A percentile compares a stretch with the other conserved stretches of the same genome.
These are phyloP conservation scores for Tothia fuscella DNA, from an alignment of 2,329 filamentous ascomycete genomes.

Conservation along the genomic window DNA sequence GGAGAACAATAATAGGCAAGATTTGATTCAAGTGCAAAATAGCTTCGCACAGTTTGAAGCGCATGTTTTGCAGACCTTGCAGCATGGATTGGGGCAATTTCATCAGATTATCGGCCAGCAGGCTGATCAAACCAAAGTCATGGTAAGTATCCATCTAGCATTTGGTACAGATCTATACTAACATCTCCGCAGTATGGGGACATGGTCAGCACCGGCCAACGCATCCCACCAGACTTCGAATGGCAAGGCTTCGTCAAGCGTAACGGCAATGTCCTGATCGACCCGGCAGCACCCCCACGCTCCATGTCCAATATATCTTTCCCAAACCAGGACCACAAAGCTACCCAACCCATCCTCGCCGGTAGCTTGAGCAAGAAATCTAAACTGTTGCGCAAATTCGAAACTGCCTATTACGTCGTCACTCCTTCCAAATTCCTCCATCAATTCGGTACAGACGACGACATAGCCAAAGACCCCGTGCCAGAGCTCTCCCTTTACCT, in stretches of 20 bases:
- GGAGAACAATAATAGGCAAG: constrained; percentile 92
- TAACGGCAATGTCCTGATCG: constrained; percentile 59
- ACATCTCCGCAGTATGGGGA: constrained; percentile 49
- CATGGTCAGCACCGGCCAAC: constrained; percentile 65
- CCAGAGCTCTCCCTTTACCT: constrained; percentile 87
- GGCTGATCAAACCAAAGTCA: constrained; percentile 64
- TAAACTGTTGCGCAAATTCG: constrained; percentile 72
- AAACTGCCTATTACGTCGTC: constrained; percentile 77
- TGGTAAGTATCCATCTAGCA: constrained; percentile 27
- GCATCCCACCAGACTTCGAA: constrained; percentile 74
- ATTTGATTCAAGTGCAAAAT: constrained; percentile 82
- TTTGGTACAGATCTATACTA: not conserved
- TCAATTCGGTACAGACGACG: constrained; percentile 90
- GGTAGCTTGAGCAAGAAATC: constrained; percentile 85
- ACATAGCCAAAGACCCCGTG: constrained; percentile 56
- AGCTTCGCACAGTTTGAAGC: constrained; percentile 80
- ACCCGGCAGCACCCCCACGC: constrained; percentile 63
- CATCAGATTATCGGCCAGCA: constrained; percentile 69
- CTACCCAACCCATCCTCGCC: constrained; percentile 75
- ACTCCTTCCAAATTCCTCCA: constrained; percentile 82
- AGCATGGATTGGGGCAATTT: constrained; percentile 73
- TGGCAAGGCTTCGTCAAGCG: constrained; percentile 76
- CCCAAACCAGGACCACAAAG: constrained; percentile 73
- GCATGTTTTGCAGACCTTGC: constrained; percentile 71
- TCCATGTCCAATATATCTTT: constrained; percentile 64